Base-by-base conservation (phyloP, 768 basidiomycete genomes). In the Rhizopogon rudus region DNA sequence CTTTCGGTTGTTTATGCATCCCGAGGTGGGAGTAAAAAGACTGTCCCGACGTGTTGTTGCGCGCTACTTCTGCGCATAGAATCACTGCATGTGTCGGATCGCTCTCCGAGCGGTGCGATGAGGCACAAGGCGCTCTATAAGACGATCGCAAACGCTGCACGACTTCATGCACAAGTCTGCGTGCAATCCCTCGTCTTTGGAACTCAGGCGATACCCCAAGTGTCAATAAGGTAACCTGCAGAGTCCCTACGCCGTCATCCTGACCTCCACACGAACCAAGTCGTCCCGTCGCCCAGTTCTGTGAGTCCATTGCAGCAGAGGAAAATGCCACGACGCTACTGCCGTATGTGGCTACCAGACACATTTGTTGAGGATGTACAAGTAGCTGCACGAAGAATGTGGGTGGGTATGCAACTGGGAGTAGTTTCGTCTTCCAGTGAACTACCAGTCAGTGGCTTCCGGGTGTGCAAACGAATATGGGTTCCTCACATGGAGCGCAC, bases 321-420 rank as follows among this genome's bases (percentile, higher is more conserved):
- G 63, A 68, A 41, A 69, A 69, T 14, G 68, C 68, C 3, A 69
- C 9, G 31, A 71, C 49, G 2, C 52, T 31, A 2, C 43, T 56
- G 35, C 42, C 44, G n/a, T 64, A 64, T n/a, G 43, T 56, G 3
- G 70, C 70, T 6, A 69, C 55, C 1, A 71, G 22, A 53, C 68
- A 71, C 25, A 71, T 66, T 14, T 60, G 70, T 41, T 56, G 56
- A 1, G 68, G 57, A 9, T 70, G 64, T 6, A 71, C 51, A 8
- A 71, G 61, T 17, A 69, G 66, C 37, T 69, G 68, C 22, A 71
- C 40, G 45, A 71, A 69, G 52, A 69, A 69, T n/a, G 70, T 53
- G 2, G 54, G 16, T 9, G 68, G 68, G 51, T 69, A 69, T 48
- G 64, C 55, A 46, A 62, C 53, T 10, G 68, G 64, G 8, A 69